Conservation (phyloP, 1,284 basidiomycete genomes). For the Trichosporon sp. region DNA sequence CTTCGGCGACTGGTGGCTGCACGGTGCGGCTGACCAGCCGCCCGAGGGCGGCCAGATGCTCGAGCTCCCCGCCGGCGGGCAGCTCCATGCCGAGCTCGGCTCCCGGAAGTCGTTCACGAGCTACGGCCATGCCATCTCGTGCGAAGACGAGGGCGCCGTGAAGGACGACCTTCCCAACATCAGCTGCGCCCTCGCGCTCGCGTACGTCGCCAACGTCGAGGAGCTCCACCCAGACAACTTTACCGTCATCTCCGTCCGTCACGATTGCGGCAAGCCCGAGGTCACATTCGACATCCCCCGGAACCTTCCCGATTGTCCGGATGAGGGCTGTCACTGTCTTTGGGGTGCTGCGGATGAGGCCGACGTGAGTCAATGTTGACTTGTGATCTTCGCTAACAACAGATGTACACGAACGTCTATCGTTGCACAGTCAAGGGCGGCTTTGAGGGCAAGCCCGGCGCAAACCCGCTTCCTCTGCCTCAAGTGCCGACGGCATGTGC, state of each 20-base stretch:
- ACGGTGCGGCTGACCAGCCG: not conserved
- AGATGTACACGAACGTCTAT: not conserved
- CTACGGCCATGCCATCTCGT: not conserved
- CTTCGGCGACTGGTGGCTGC: not conserved
- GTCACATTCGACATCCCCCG: constrained; percentile 65
- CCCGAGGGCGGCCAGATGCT: constrained; percentile 29
- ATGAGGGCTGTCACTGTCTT: constrained; percentile 62
- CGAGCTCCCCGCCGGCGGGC: constrained; percentile 42
- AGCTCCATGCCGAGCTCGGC: constrained; percentile 4
- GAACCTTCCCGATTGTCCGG: constrained; percentile 61
- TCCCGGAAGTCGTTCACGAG: constrained; percentile 8
- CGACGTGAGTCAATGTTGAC: constrained; percentile 9
- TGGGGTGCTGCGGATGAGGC: constrained; percentile 51
- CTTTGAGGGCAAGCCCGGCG: constrained; percentile 10
- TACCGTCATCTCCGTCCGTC: constrained; percentile 65
- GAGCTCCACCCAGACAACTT: constrained; percentile 62
- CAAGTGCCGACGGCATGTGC: constrained; percentile 29
- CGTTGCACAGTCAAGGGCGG: not conserved
- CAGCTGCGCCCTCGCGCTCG: constrained; percentile 55
- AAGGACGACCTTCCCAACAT: not conserved
- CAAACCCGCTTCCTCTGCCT: constrained; percentile 31
- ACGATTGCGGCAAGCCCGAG: constrained; percentile 59
- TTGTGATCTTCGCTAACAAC: constrained; percentile 42
- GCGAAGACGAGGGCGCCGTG: not conserved
- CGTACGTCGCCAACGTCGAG: constrained; percentile 60